Evolutionary conservation across 495 filamentous ascomycete species (phyloP), one percentile per base, ranked within the genome.

Genomic region (Penicillium ochrochloron): DNA sequence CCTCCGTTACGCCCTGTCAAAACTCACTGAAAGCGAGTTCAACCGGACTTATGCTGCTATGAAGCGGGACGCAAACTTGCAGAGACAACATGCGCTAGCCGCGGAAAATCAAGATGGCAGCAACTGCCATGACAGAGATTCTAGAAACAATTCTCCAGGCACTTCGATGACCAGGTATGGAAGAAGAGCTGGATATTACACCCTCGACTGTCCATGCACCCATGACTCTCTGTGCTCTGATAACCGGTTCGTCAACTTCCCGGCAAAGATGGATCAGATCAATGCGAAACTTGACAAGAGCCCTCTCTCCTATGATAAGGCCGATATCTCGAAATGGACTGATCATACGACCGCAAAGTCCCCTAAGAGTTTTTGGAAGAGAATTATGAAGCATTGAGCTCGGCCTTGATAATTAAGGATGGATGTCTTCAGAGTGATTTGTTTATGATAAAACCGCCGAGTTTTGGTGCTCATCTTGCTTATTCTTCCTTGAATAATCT

Each of bases 41-140:
- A 34, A 62, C 37, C 60, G 48, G 19, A 42, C 48, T 21, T 66
- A 62, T 66, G 64, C 55, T 59, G 59, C 60, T 62, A 56, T 62
- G 46, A 59, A 41, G 60, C 56, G 39, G 54, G 31, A 50, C 57
- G 25, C 53, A 50, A 58, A 27, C 44, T 4, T 17, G 42, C 35
- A 39, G 35, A 14, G 4, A 19, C 41, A 19, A 44, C 17, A 44
- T 19, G 9, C 19, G n/a, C 31, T 33, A 19, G 53, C 19, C 5
- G 17, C 4, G 10, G n/a, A 44, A 0, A n/a, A 44, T 56, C 33
- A 39, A 15, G 19, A 41, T n/a, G 15, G 53, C 34, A 15, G 33
- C 53, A 9, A 56, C 33, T 23, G 54, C 34, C 5, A 57, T 57
- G 21, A 57, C 34, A 57, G 33, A 39, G 33, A 35, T 56, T 56